A percentile compares a stretch with the other conserved stretches of the same genome.
Conservation (phyloP, 495 filamentous ascomycete genomes). For the Penicillium bialowiezense region DNA sequence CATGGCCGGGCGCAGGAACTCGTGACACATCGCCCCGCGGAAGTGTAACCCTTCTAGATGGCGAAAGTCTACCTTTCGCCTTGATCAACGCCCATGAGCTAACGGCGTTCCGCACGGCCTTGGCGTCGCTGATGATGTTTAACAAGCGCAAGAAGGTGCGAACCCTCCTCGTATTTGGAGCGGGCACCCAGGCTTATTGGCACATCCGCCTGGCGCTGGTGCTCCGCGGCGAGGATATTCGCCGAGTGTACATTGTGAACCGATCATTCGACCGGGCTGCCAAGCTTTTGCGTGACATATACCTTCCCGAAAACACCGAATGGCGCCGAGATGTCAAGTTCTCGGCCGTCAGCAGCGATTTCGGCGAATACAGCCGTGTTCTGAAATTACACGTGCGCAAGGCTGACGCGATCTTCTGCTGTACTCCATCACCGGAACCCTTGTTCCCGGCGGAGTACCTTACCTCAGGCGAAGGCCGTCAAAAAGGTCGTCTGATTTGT, state of each 20-base stretch:
- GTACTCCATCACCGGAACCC: conserved; percentile 58
- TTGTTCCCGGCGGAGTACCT: conserved; percentile 64
- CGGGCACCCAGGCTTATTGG: conserved; percentile 90
- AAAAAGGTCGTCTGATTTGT: conserved; percentile 73
- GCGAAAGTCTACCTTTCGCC: conserved; percentile 66
- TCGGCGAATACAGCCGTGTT: conserved; percentile 67
- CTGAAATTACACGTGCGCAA: conserved; percentile 63
- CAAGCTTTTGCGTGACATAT: conserved; percentile 55
- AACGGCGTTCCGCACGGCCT: conserved; percentile 90
- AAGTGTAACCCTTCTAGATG: conserved; percentile 70
- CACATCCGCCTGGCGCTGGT: conserved; percentile 80
- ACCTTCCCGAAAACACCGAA: conserved; percentile 45
- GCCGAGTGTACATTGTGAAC: conserved; percentile 77
- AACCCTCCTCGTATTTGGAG: conserved; percentile 82
- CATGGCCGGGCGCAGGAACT: conserved; percentile 39
- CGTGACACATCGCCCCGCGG: conserved; percentile 68
- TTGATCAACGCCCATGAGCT: conserved; percentile 82
- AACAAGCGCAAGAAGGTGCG: conserved; percentile 65
- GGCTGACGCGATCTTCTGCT: conserved; percentile 79
- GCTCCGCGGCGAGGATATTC: conserved; percentile 67
- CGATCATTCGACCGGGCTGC: conserved; percentile 63
- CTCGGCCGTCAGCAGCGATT: conserved; percentile 64
- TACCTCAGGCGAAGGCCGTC: conserved; percentile 64
- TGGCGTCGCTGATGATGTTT: conserved; percentile 74
- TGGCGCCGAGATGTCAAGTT: conserved; percentile 63